Evolutionary conservation across 164 flowering plant genomes (phyloP).

Genomic region (Cinnamomum micranthum): DNA sequence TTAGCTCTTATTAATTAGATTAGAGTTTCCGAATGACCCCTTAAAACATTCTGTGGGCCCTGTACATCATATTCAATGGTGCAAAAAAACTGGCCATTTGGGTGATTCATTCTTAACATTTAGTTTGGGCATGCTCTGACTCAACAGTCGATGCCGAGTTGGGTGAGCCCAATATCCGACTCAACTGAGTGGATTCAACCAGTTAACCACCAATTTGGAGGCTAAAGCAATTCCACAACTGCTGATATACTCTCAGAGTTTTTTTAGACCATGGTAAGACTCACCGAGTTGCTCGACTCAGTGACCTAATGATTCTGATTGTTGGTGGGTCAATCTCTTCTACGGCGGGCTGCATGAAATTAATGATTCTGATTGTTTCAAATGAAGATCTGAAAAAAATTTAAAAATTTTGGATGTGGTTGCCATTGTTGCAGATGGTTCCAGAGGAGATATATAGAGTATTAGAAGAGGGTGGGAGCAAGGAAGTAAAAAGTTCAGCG

Average conservation of each 20-base stretch:
- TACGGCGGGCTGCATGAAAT: not conserved
- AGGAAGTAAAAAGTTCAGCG: conserved; percentile 30
- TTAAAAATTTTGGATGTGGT: not conserved
- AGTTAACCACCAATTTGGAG: not conserved
- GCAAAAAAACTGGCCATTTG: too few species aligned
- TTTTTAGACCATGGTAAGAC: not conserved
- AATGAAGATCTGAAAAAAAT: not conserved
- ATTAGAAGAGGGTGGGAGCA: conserved; percentile 41
- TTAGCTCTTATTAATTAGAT: not conserved
- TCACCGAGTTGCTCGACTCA: too few species aligned
- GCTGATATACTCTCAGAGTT: not conserved
- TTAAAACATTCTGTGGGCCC: not conserved
- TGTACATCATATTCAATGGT: not conserved
- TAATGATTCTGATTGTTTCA: not conserved
- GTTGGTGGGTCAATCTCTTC: not conserved
- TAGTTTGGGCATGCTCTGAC: too few species aligned
- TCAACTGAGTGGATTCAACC: too few species aligned
- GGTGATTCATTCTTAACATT: too few species aligned
- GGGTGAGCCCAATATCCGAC: too few species aligned
- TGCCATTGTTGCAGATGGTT: conserved; percentile 36
- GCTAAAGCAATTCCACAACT: not conserved
- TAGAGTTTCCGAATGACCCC: not conserved
- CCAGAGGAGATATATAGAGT: conserved; percentile 81
- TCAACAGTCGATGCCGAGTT: too few species aligned
- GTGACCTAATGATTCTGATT: too few species aligned